Evolutionary conservation across 163 green algal species (phyloP), one percentile per base, ranked within the genome.

Genomic region (Scenedesmus sp.): DNA sequence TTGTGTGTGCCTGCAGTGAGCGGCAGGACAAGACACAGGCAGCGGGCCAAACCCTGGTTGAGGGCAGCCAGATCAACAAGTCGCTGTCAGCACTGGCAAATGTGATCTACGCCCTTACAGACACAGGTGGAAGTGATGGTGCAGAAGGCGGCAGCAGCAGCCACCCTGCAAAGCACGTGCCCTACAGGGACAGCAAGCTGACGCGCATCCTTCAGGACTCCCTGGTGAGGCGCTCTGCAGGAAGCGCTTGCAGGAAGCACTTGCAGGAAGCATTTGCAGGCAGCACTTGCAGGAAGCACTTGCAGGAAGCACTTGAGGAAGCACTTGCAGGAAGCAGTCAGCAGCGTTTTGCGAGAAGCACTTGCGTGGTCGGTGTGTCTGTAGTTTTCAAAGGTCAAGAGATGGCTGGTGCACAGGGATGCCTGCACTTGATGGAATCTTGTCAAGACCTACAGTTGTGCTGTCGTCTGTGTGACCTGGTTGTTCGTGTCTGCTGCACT

Each of bases 11-110:
- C 20, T 91, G 64, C 90, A 97, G 94, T 84, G 97, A 99, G 94
- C 92, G 97, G 18, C 93, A 96, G 67, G 91, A 94, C 57, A 97
- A 97, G 93, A 97, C 97, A 8, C 90, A 88, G 8, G 96, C 97
- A 7, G 92, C 94, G n/a, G 97, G 96, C 2, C 88, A 95, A 59
- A 95, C 93, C 0, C 92, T 99, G 26, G 88, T 96, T 59, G 97
- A 99, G 92, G 97, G 97, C 82, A 97, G 95, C 74, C 95, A 96
- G 55, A 99, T 99, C 95, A 99, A 99, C 94, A 98, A 98, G 92
- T 97, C 94, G 66, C 95, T 99, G 23, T 95, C 93, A 15, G 92
- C 94, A 0, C 93, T 99, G 54, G 95, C 94, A 59, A 98, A 97
- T 90, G 97, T 98, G 59, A 97, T 98, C n/a, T 95, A 96, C 62